Evolutionary conservation across 1,139 yeast species (phyloP).

Genomic region (Debaryomyces singareniensis): DNA sequence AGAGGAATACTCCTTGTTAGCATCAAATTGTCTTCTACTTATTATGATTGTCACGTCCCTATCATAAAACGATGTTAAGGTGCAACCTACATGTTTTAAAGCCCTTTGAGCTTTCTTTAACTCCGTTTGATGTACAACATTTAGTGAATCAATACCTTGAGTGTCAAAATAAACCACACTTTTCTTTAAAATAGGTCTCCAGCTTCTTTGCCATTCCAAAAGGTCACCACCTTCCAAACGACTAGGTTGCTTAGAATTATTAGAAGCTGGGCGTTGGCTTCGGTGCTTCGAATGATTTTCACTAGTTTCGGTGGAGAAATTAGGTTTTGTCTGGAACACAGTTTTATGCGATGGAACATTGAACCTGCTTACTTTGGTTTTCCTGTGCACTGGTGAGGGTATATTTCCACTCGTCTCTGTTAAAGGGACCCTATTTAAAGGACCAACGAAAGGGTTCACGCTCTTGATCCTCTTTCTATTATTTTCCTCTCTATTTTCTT

Average conservation of each 20-base stretch:
- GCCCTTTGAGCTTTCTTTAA: slow-evolving; percentile 50
- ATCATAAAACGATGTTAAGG: slow-evolving; percentile 70
- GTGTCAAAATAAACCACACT: slow-evolving; percentile 78
- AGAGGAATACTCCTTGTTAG: slow-evolving; percentile 23
- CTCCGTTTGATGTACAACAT: slow-evolving; percentile 37
- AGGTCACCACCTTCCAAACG: slow-evolving; percentile 47
- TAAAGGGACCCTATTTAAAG: slow-evolving; percentile 29
- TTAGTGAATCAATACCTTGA: slow-evolving; percentile 46
- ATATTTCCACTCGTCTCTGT: slow-evolving; percentile 38
- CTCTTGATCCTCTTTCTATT: neutral
- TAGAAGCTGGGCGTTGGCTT: slow-evolving; percentile 2
- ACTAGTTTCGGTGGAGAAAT: slow-evolving; percentile 1
- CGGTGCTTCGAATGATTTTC: slow-evolving; percentile 1
- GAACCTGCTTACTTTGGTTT: slow-evolving; percentile 16
- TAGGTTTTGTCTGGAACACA: slow-evolving; percentile 6
- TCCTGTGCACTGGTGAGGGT: slow-evolving; percentile 33
- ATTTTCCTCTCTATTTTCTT: neutral
- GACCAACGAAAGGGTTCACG: neutral
- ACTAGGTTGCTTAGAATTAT: slow-evolving; percentile 3
- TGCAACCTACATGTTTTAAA: slow-evolving; percentile 56
- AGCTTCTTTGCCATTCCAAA: slow-evolving; percentile 71
- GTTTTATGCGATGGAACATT: slow-evolving; percentile 1
- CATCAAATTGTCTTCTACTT: slow-evolving; percentile 42
- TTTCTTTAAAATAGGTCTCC: slow-evolving; percentile 72
- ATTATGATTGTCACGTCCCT: slow-evolving; percentile 76